Conservation (phyloP, 202 grass and related monocot genomes). For the Musa balbisiana region DNA sequence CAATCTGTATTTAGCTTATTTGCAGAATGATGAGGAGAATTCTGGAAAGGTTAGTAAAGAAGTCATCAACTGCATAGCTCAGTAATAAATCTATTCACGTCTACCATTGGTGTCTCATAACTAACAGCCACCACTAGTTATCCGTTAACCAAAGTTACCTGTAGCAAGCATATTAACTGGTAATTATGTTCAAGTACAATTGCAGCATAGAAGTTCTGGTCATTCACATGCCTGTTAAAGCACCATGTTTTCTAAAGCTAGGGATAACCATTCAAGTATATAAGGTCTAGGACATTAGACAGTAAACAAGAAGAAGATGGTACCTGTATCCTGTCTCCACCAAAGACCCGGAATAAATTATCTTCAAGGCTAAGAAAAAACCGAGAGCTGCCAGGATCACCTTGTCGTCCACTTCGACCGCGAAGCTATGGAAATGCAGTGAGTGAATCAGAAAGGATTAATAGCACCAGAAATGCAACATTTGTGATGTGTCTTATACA, state of each 20-base stretch:
- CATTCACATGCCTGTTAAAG: too few relatives aligned
- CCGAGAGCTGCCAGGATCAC: conserved; percentile 91
- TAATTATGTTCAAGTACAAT: background rate
- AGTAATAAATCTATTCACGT: background rate
- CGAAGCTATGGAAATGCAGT: conserved; percentile 39
- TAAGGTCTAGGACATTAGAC: background rate
- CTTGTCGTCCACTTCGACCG: conserved; percentile 94
- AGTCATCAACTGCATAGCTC: background rate
- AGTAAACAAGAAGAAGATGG: conserved; percentile 28
- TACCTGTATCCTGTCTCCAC: conserved; percentile 96
- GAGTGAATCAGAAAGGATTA: background rate
- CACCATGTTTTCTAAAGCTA: background rate
- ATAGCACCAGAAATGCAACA: background rate
- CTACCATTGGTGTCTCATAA: background rate
- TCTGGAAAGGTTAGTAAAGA: background rate
- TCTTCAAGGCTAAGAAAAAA: conserved; percentile 99
- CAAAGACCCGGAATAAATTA: conserved; percentile 93
- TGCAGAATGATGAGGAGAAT: too few relatives aligned
- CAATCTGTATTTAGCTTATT: background rate
- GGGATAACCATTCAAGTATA: conserved; percentile 6
- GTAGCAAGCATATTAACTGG: background rate
- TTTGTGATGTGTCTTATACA: background rate
- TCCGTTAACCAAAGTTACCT: background rate
- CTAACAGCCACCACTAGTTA: background rate
- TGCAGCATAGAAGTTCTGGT: background rate